Percentiles rank a stretch among this genome's conserved stretches.
These are phyloP conservation scores for Gossypioides kirkii DNA, from an alignment of 345 rosid species.

Conservation along the genomic window DNA sequence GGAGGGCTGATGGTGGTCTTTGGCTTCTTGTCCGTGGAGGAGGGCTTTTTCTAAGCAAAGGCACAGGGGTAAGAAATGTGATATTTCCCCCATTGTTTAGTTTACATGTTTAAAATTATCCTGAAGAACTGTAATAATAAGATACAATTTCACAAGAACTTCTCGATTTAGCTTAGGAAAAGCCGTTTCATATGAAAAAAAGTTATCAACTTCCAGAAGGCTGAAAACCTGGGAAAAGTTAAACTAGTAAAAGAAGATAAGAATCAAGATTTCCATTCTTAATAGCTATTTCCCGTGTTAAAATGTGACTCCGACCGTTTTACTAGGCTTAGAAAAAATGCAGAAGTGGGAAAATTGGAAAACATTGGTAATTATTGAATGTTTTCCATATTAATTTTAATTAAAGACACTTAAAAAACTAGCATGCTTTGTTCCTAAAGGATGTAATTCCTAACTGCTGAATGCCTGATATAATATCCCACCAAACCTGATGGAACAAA, in stretches of 20 bases:
- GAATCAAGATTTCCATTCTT: background rate
- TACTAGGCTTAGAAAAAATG: background rate
- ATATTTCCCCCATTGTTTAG: background rate
- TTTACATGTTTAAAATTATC: background rate
- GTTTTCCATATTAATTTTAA: background rate
- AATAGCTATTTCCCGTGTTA: background rate
- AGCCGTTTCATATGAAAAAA: background rate
- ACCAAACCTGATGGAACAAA: background rate
- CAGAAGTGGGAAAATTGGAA: background rate
- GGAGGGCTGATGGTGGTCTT: conserved; percentile 98
- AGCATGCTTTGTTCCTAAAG: background rate
- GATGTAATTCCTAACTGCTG: background rate
- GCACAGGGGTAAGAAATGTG: conserved; percentile 64
- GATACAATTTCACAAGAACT: background rate
- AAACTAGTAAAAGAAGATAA: background rate
- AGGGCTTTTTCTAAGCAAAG: conserved; percentile 95
- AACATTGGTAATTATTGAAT: background rate
- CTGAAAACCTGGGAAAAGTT: background rate
- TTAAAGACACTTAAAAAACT: background rate
- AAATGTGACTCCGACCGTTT: background rate
- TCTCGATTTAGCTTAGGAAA: background rate
- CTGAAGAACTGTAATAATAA: background rate
- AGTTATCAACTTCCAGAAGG: background rate
- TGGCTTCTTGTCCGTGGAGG: conserved; percentile 99
- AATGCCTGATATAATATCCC: background rate